Evolutionary conservation across 139 green algal species (phyloP).

Genomic region (Volvox africanus): DNA sequence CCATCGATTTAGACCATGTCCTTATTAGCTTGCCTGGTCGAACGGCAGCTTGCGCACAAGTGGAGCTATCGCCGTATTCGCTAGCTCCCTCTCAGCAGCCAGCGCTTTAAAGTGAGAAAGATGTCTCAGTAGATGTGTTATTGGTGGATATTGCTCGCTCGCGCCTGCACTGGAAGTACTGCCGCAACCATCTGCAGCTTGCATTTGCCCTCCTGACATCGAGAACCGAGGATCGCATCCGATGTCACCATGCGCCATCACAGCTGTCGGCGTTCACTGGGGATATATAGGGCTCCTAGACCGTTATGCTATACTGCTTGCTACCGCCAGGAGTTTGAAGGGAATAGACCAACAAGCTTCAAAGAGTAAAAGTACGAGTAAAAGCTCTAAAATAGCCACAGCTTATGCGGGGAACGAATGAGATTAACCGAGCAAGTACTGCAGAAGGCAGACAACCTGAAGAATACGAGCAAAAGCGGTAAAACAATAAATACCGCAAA

Average conservation of each 20-base stretch:
- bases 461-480: too few species aligned
- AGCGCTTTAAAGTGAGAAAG: constrained; percentile 29
- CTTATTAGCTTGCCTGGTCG: constrained; percentile 6
- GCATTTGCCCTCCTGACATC: neutral
- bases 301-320: too few species aligned
- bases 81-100: constrained; percentile 21
- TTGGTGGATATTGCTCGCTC: neutral
- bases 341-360: too few species aligned
- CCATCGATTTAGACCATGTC: too few species aligned
- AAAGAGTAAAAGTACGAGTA: too few species aligned
- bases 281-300: too few species aligned
- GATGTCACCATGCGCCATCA: neutral
- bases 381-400: too few species aligned
- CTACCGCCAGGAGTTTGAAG: too few species aligned
- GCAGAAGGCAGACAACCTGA: too few species aligned
- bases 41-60: constrained; percentile 4
- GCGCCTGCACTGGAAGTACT: neutral
- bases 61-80: constrained; percentile 30
- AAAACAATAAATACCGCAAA: too few species aligned
- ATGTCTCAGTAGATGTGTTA: constrained; percentile 1
- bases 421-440: too few species aligned
- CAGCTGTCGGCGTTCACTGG: neutral
- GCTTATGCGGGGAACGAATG: too few species aligned
- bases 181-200: neutral
- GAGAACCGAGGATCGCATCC: neutral